Conservation (phyloP, 176 grass and related monocot genomes). For the Rhipidocladum racemiflorum region DNA sequence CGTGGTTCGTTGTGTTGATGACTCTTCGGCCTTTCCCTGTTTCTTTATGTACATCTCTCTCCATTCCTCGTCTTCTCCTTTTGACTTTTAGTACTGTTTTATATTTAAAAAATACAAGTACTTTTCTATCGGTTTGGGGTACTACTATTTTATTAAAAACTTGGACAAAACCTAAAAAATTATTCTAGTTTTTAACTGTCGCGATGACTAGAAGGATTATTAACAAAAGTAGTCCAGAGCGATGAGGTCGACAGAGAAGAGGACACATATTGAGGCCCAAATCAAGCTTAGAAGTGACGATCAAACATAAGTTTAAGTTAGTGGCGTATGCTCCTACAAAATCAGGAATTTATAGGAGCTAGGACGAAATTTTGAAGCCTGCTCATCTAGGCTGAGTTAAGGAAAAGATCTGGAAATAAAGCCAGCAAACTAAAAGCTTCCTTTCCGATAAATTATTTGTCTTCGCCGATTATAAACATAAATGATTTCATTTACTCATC, state of each 20-base stretch:
- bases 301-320: background rate
- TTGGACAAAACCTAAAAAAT: background rate
- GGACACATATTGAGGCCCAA: background rate
- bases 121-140: background rate
- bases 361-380: background rate
- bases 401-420: background rate
- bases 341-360: background rate
- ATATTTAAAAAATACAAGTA: background rate
- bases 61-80: background rate
- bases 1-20: constrained; percentile 46
- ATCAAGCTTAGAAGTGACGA: background rate
- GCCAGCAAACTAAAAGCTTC: background rate
- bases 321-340: no score
- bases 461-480: background rate
- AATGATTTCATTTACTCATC: no score
- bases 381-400: background rate
- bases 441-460: background rate
- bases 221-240: background rate
- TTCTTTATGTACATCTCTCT: background rate
- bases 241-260: background rate
- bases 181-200: background rate
- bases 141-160: background rate
- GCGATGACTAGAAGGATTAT: background rate
- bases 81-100: background rate
- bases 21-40: background rate